Percentiles rank a stretch among this genome's conserved stretches.
These are phyloP conservation scores for Pseudogymnoascus sp. DNA, from an alignment of 2,329 filamentous ascomycete genomes.

Conservation along the genomic window DNA sequence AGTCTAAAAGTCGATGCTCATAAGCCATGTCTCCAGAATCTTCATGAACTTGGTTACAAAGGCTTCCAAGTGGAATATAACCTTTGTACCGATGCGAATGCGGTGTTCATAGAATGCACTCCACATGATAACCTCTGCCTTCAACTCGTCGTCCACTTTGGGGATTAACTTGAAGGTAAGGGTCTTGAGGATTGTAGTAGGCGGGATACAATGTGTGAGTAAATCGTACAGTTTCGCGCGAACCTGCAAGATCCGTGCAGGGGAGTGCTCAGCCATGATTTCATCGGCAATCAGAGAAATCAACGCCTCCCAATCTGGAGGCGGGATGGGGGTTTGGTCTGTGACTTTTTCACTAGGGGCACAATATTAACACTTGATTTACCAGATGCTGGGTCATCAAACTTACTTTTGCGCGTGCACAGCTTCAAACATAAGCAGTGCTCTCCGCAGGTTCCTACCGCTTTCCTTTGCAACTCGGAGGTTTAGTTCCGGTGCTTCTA, in stretches of 20 bases:
- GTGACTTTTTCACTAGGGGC: conserved; percentile 72
- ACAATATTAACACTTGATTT: conserved; percentile 26
- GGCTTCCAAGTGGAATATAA: conserved; percentile 95
- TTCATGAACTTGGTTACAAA: conserved; percentile 99
- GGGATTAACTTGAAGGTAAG: conserved; percentile 88
- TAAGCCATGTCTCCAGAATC: conserved; percentile 81
- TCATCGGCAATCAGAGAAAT: conserved; percentile 86
- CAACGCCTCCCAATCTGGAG: conserved; percentile 93
- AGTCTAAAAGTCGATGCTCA: conserved; percentile 67
- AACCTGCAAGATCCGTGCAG: conserved; percentile 77
- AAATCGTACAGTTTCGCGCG: conserved; percentile 94
- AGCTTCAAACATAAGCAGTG: conserved; percentile 92
- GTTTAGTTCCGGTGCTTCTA: conserved; percentile 65
- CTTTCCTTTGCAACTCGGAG: conserved; percentile 82
- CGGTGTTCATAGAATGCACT: conserved; percentile 95
- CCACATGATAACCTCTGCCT: conserved; percentile 91
- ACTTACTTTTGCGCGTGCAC: conserved; percentile 93
- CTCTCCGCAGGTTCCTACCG: conserved; percentile 80
- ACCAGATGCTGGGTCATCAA: not conserved
- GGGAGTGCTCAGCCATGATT: conserved; percentile 89
- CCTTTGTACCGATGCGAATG: conserved; percentile 84
- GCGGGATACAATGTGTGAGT: conserved; percentile 91
- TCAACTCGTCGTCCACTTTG: conserved; percentile 80
- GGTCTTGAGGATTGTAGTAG: conserved; percentile 89
- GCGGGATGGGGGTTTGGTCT: conserved; percentile 81